Conservation (phyloP, 192 early-diverging fungal genomes). For the Kappamyces sp. region DNA sequence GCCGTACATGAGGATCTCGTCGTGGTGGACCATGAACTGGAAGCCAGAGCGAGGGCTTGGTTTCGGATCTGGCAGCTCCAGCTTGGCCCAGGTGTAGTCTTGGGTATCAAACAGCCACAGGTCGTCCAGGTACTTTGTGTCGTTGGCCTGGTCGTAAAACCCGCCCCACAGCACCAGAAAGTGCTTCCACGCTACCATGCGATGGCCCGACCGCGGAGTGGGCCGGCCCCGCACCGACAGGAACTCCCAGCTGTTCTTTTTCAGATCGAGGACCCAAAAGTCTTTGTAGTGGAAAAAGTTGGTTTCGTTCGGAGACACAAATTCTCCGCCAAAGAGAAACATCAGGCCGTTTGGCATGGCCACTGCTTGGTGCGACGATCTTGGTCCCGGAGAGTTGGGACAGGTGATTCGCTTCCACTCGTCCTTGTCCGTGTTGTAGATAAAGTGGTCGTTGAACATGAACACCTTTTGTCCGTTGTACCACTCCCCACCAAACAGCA, state of each 20-base stretch:
- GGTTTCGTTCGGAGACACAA: slow-evolving; percentile 55
- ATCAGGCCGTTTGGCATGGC: slow-evolving; percentile 52
- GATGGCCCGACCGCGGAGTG: slow-evolving; percentile 55
- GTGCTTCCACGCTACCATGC: slow-evolving; percentile 61
- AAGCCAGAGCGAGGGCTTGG: slow-evolving; percentile 54
- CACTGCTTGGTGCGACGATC: slow-evolving; percentile 63
- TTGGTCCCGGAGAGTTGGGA: slow-evolving; percentile 60
- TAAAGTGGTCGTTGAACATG: slow-evolving; percentile 65
- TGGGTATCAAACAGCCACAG: slow-evolving; percentile 61
- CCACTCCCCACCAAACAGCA: slow-evolving; percentile 67
- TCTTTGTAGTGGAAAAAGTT: slow-evolving; percentile 68
- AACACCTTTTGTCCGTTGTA: slow-evolving; percentile 53
- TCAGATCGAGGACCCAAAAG: slow-evolving; percentile 67
- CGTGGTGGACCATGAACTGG: slow-evolving; percentile 46
- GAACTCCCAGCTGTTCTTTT: slow-evolving; percentile 62
- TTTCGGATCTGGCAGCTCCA: slow-evolving; percentile 35
- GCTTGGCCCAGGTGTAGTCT: slow-evolving; percentile 51
- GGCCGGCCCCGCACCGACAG: slow-evolving; percentile 49
- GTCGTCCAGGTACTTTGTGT: slow-evolving; percentile 53
- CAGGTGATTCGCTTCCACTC: slow-evolving; percentile 62
- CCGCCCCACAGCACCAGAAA: slow-evolving; percentile 63
- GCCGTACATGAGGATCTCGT: slow-evolving; percentile 58
- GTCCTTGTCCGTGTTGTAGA: slow-evolving; percentile 64
- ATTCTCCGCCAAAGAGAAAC: slow-evolving; percentile 64
- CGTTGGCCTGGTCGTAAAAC: slow-evolving; percentile 43